Conservation (phyloP, 2,329 filamentous ascomycete genomes). For the Trichophyton rubrum region DNA sequence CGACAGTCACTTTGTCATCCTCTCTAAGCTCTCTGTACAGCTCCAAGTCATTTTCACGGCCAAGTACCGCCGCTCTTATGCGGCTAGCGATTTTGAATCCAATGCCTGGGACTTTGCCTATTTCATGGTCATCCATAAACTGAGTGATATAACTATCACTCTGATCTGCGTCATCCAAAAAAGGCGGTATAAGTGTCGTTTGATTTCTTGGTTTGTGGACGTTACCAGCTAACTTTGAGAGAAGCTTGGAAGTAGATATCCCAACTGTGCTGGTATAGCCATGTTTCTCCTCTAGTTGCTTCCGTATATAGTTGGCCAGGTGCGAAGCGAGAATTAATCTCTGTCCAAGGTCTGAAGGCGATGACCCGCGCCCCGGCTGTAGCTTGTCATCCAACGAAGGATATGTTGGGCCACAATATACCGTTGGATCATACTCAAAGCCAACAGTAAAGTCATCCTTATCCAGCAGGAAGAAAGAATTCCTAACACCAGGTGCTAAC, state of each 20-base stretch:
- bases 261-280: conserved; percentile 83
- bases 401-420: conserved; percentile 52
- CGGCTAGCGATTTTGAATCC: conserved; percentile 65
- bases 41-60: conserved; percentile 27
- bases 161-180: conserved; percentile 16
- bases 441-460: conserved; percentile 62
- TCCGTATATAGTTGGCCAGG: conserved; percentile 61
- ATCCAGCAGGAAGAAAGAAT: conserved; percentile 72
- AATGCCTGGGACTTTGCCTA: conserved; percentile 74
- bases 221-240: conserved; percentile 74
- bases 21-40: conserved; percentile 24
- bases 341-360: conserved; percentile 25
- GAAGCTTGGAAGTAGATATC: conserved; percentile 72
- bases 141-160: conserved; percentile 40
- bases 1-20: conserved; percentile 50
- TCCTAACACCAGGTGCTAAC: conserved; percentile 51
- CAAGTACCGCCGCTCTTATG: conserved; percentile 49
- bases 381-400: conserved; percentile 23
- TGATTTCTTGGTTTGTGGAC: conserved; percentile 78
- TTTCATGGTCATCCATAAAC: conserved; percentile 65
- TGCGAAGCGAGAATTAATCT: conserved; percentile 69
- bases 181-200: conserved; percentile 64
- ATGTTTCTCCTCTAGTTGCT: conserved; percentile 58
- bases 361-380: conserved; percentile 12
- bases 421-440: conserved; percentile 63